phyloP scores from a whole-genome alignment of 2,329 filamentous ascomycete species.

The Diaporthe amygdali region DNA sequence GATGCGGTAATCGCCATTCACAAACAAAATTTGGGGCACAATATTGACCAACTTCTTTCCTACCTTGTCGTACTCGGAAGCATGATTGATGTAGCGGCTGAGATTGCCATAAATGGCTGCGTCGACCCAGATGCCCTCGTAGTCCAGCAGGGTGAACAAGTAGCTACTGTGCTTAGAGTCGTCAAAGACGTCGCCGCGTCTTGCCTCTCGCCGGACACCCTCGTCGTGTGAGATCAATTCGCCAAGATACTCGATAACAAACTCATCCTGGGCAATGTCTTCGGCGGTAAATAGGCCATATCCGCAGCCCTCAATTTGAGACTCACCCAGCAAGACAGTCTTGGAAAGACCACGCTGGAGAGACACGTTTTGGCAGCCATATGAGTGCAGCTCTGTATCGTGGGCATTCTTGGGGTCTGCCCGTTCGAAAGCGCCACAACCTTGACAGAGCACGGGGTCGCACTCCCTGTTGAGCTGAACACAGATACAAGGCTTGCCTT shows the following conservation, averaged over 20 bases:
- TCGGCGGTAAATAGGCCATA: constrained; percentile 79
- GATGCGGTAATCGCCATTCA: constrained; percentile 78
- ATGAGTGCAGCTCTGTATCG: constrained; percentile 58
- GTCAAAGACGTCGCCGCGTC: constrained; percentile 65
- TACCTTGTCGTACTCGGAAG: constrained; percentile 53
- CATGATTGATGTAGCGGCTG: constrained; percentile 84
- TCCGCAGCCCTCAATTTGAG: constrained; percentile 70
- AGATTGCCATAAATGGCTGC: constrained; percentile 80
- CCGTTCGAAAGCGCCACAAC: constrained; percentile 72
- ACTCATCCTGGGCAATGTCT: constrained; percentile 70
- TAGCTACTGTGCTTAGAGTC: constrained; percentile 70
- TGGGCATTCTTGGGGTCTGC: constrained; percentile 72
- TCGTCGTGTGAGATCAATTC: constrained; percentile 76
- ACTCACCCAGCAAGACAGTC: constrained; percentile 71
- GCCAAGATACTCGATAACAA: constrained; percentile 81
- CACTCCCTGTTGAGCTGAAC: constrained; percentile 77
- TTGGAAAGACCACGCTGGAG: constrained; percentile 73
- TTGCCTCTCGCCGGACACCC: constrained; percentile 69
- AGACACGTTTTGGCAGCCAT: constrained; percentile 73
- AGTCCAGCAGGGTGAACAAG: constrained; percentile 63
- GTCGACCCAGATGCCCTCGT: constrained; percentile 72
- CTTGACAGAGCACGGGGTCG: constrained; percentile 75
- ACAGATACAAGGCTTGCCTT: constrained; percentile 70
- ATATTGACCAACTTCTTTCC: constrained; percentile 59
- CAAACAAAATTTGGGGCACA: constrained; percentile 69